A percentile compares a stretch with the other conserved stretches of the same genome.
These are phyloP conservation scores for Geotrichum ghanense DNA, from an alignment of 805 yeast genomes.

Conservation along the genomic window DNA sequence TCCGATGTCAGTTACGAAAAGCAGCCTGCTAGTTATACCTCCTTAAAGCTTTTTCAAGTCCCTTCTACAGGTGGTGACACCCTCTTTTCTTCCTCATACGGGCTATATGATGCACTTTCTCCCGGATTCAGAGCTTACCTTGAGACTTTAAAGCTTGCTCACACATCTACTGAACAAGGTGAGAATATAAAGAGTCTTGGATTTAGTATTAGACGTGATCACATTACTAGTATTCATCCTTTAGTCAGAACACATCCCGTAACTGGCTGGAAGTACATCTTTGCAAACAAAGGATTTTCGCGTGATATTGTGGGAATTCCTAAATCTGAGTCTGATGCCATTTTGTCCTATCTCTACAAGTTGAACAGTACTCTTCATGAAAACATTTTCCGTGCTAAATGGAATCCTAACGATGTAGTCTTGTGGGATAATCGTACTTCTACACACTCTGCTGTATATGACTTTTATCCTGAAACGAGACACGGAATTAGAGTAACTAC, in stretches of 20 bases:
- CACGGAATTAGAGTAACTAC: constrained; percentile 71
- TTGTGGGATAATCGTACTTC: constrained; percentile 70
- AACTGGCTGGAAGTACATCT: constrained; percentile 49
- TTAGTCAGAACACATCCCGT: constrained; percentile 65
- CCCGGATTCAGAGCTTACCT: constrained; percentile 39
- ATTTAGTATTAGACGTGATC: constrained; percentile 53
- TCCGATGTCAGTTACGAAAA: constrained; percentile 65
- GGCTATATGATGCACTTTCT: constrained; percentile 44
- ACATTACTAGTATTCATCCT: constrained; percentile 57
- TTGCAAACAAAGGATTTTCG: constrained; percentile 48
- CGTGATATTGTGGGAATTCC: constrained; percentile 58
- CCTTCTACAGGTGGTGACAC: constrained; percentile 47
- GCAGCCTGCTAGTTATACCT: constrained; percentile 42
- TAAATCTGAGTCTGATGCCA: constrained; percentile 49
- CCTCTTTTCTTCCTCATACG: constrained; percentile 43
- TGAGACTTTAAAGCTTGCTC: constrained; percentile 41
- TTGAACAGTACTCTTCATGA: constrained; percentile 46
- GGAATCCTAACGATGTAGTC: constrained; percentile 60
- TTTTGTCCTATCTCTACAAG: constrained; percentile 42
- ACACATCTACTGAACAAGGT: constrained; percentile 32
- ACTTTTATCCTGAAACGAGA: constrained; percentile 62
- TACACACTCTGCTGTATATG: constrained; percentile 58
- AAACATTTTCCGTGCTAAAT: constrained; percentile 55
- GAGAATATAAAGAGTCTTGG: constrained; percentile 41
- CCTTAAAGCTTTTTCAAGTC: constrained; percentile 11